Base-by-base conservation (phyloP, 768 basidiomycete genomes). In the Krasilnikovozyma curviuscula region DNA sequence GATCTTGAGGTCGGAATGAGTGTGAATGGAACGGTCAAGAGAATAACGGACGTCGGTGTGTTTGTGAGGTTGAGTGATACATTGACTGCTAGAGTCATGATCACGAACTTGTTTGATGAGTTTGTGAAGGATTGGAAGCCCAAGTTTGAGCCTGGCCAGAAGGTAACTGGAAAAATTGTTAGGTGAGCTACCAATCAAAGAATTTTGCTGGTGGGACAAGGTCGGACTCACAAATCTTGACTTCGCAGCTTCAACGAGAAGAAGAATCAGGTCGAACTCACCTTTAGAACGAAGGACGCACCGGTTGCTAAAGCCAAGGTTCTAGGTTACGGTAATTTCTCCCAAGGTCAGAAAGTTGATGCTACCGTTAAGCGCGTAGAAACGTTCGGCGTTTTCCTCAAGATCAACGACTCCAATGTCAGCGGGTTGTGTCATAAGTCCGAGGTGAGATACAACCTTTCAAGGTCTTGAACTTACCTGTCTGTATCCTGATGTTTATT, bases 101-200 rank as follows among this genome's bases (percentile, higher is more conserved):
- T 95, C 60, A 77, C 73, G 59, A 84, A 93, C 65, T 72, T 91
- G 5, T 93, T 91, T 60, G 83, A 93, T 58, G 85, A 88, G 84
- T 97, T 75, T 64, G 74, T 95, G 58, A 93, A 95, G 65, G 89
- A 95, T 33, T 98, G 91, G 91, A 81, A 89, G 66, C 68, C 71
- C 24, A 74, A 71, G 19, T 95, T 95, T 63, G 66, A 72, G 53
- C 66, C 72, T 33, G 78, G 83, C 56, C 85, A 95, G 57, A 62
- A 95, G 3, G 84, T 93, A 12, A 80, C 77, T 54, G 91, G 89
- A 41, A 76, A 82, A 44, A 75, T 97, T 58, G 64, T 83, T 32
- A 78, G 73, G 82, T 84, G 57, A n/a, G 66, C 56, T n/a, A n/a
- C n/a, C n/a, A n/a, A n/a, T n/a, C n/a, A n/a, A n/a, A n/a, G n/a